Base-by-base conservation (phyloP, 805 yeast genomes). In the Lipomyces orientalis region DNA sequence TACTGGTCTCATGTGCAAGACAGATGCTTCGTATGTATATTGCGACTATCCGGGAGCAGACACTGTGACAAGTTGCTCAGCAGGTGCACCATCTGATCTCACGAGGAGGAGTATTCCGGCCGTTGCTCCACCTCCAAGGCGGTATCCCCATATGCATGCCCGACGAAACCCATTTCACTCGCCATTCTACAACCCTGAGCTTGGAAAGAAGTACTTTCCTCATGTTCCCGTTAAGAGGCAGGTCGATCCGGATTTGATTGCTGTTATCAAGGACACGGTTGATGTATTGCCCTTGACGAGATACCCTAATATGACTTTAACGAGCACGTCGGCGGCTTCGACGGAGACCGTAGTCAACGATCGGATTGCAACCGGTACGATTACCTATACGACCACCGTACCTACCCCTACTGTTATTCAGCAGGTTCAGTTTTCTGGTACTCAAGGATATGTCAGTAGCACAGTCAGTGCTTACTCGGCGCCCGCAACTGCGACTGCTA, bases 81-180 rank as follows among this genome's bases (percentile, higher is more conserved):
- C 16, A 73, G 75, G 37, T 57, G 75, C 60, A 74, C 70, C 29
- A 64, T 75, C 4, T 77, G 75, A 22, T 75, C 55, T 52, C 29
- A 52, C 55, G 22, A 31, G 12, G 55, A 52, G 55, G 22, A 52
- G 34, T 31, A 19, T 16, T 16, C 34, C 55, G n/a, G 19, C 2
- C n/a, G 22, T 19, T 8, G 49, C 22, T 43, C 22, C 22, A 9
- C 49, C 19, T 14, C 49, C 9, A 6, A 10, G 55, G 12, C n/a
- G 19, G 55, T 14, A 52, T 52, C 34, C 34, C 8, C 55, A 52
- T 52, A 31, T 31, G 34, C 55, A 52, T n/a, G 87, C 87, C n/a
- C 85, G 81, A 68, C 77, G 81, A 59, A 82, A 83, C 70, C 82
- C 52, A 10, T 52, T 54, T 31, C 35, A 55, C 8, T 54, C 61